Percentiles rank a stretch among this genome's conserved stretches.
Evolutionary conservation across 805 yeast species (phyloP).

Genomic region (Lachancea sp.): DNA sequence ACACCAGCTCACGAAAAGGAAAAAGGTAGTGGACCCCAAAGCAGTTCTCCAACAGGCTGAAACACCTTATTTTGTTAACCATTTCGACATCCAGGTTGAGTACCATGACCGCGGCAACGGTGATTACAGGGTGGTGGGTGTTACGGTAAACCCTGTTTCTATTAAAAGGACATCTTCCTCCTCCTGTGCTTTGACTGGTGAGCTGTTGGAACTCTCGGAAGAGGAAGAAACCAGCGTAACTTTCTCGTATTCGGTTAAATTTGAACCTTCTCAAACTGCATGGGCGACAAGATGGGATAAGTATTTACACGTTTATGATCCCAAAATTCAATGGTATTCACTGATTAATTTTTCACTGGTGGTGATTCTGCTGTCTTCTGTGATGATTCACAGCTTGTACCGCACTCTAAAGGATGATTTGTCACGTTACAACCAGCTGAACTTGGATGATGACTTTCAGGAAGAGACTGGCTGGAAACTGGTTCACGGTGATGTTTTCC

Average conservation of each 20-base stretch:
- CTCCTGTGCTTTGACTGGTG: slow-evolving; percentile 25
- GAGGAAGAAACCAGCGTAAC: slow-evolving; percentile 51
- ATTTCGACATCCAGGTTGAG: slow-evolving; percentile 70
- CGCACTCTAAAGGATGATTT: slow-evolving; percentile 82
- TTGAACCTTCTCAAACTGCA: slow-evolving; percentile 60
- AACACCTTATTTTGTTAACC: slow-evolving; percentile 65
- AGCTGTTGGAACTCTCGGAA: slow-evolving; percentile 44
- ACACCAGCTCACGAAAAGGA: slow-evolving; percentile 3
- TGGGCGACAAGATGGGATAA: slow-evolving; percentile 99
- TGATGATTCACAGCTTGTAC: slow-evolving; percentile 71
- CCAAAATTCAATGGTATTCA: slow-evolving; percentile 94
- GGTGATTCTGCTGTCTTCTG: slow-evolving; percentile 66
- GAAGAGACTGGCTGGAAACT: slow-evolving; percentile 98
- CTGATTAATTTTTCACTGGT: slow-evolving; percentile 78
- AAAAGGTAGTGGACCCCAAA: slow-evolving; percentile 1
- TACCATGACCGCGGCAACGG: slow-evolving; percentile 69
- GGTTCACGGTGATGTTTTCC: slow-evolving; percentile 90
- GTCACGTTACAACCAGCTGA: slow-evolving; percentile 80
- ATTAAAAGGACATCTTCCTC: slow-evolving; percentile 38
- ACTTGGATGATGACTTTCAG: slow-evolving; percentile 76
- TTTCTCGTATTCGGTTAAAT: slow-evolving; percentile 79
- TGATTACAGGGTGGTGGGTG: slow-evolving; percentile 85
- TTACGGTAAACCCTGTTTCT: slow-evolving; percentile 67
- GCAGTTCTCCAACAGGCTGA: slow-evolving; percentile 22
- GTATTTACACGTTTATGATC: slow-evolving; percentile 84